These are phyloP conservation scores for Volvox carteri DNA, from an alignment of 163 green algal species.

Conservation along the genomic window DNA sequence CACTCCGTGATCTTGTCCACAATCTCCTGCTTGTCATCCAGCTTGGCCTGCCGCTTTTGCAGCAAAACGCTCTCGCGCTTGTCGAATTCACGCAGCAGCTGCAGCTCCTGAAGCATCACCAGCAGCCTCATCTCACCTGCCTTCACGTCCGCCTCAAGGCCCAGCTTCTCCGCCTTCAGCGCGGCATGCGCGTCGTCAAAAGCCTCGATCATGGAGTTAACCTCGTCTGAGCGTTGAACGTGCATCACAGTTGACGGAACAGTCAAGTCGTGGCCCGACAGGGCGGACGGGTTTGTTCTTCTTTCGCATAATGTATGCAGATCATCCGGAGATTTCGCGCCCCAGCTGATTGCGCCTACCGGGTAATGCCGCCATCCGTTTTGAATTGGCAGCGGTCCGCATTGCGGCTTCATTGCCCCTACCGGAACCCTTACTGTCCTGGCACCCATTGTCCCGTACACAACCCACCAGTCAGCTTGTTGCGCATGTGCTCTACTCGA, in stretches of 20 bases:
- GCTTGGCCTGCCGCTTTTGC: constrained; percentile 71
- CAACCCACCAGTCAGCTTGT: constrained; percentile 41
- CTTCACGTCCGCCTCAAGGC: constrained; percentile 78
- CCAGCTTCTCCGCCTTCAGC: constrained; percentile 74
- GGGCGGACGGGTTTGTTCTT: no score
- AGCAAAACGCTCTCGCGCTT: constrained; percentile 76
- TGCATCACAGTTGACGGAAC: no score
- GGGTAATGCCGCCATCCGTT: no score
- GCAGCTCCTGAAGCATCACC: constrained; percentile 74
- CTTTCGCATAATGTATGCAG: no score
- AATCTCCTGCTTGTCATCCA: constrained; percentile 78
- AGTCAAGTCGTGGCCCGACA: no score
- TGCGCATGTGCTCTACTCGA: constrained; percentile 48
- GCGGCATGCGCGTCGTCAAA: constrained; percentile 78
- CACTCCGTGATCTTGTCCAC: constrained; percentile 74
- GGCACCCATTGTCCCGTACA: background rate
- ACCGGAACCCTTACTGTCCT: no score
- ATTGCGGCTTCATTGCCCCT: no score
- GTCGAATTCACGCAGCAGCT: constrained; percentile 79
- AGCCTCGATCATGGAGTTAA: constrained; percentile 63
- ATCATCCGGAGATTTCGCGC: no score
- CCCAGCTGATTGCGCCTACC: no score
- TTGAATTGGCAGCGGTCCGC: no score
- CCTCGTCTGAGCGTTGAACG: constrained; percentile 60
- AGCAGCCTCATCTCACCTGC: constrained; percentile 76